These are phyloP conservation scores for Penicillium sp. DNA, from an alignment of 2,329 filamentous ascomycete species.

Conservation along the genomic window DNA sequence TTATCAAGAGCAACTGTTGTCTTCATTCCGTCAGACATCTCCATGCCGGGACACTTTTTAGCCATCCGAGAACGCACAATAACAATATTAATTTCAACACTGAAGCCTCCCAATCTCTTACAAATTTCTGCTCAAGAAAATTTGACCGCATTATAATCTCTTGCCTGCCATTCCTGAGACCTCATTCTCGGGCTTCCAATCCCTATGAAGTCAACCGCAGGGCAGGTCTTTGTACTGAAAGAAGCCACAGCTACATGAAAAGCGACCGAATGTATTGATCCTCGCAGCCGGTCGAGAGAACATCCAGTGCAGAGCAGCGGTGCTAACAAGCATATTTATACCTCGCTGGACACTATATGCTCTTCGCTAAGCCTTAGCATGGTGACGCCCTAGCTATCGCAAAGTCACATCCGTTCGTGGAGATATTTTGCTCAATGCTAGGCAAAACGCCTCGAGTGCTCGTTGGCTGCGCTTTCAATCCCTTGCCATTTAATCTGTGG, in stretches of 20 bases:
- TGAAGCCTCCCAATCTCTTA: neutral
- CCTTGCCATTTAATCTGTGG: neutral
- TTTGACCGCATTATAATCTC: too few species aligned
- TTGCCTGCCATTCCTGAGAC: too few species aligned
- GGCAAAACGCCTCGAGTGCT: too few species aligned
- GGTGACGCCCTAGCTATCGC: neutral
- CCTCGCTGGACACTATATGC: neutral
- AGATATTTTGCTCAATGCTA: constrained; percentile 1
- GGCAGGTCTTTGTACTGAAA: too few species aligned
- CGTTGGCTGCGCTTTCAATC: too few species aligned
- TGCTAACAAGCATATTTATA: neutral
- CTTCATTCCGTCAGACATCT: neutral
- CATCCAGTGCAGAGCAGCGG: neutral
- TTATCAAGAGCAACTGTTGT: neutral
- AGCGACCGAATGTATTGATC: neutral
- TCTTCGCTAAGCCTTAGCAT: neutral
- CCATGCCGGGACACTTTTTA: neutral
- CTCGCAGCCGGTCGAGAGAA: neutral
- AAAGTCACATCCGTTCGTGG: neutral
- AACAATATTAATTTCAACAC: neutral
- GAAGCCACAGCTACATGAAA: neutral
- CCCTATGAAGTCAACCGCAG: too few species aligned
- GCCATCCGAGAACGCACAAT: neutral
- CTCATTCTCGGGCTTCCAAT: too few species aligned
- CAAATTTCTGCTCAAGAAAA: too few species aligned